Evolutionary conservation across 176 grass and related monocot species (phyloP), one percentile per base, ranked within the genome.

Genomic region (Ensete ventricosum): DNA sequence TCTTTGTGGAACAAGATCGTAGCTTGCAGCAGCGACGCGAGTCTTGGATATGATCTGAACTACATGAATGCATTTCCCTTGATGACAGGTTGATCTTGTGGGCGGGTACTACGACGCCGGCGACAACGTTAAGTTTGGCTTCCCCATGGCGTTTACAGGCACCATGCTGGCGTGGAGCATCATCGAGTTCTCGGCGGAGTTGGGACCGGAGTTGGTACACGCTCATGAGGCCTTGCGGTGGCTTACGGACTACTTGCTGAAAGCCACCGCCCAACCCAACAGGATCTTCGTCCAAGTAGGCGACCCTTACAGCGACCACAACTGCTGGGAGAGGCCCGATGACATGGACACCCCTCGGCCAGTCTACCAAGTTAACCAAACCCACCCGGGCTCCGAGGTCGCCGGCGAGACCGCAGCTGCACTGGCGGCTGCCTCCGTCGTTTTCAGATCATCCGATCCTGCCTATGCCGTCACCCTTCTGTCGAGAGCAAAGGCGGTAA

Each of bases 71-170:
- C 34, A 43, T 43, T 43, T 43, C 4, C 34, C 34, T 6, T 43
- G 34, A 6, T 43, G 34, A 43, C 34, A 86, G 90, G 90, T 87
- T 51, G 84, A 93, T 67, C 69, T 93, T 50, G 76, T 65, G 0
- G 87, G 84, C 0, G 90, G 87, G 9, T 93, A 93, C 83, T 93
- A 90, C 69, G 87, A 93, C 59, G 87, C 90, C 52, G 87, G 90
- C 54, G 87, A 93, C 77, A 93, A 90, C 76, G 59, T 93, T 1
- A 93, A 93, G 82, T 93, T 90, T 72, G 87, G 82, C 0, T 93
- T 81, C 72, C 90, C 90, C 1, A 85, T 93, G 90, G 80, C 84
- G 21, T 93, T 85, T 84, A 87, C 22, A 0, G 60, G 81, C 3
- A 83, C 84, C 50, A 52, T 90, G 1, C 70, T 93, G 66, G 77